Evolutionary conservation across 148 eudicot species (phyloP).

Genomic region (Pouteria glomerata): DNA sequence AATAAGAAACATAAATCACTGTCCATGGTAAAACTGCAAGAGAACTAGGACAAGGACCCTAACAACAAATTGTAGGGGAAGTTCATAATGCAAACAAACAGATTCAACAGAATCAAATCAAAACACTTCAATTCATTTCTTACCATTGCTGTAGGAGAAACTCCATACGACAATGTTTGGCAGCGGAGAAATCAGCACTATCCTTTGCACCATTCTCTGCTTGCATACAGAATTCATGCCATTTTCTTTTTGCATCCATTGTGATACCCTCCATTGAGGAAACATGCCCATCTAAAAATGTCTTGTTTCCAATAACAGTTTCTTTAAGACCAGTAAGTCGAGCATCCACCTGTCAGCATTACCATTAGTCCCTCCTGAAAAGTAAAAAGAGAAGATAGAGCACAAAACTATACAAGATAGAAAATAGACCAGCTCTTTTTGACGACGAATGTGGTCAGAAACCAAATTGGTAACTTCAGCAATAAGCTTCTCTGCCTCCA

Average conservation of each 20-base stretch:
- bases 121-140: constrained; percentile 6
- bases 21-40: too few relatives aligned
- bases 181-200: constrained; percentile 78
- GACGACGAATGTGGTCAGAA: constrained; percentile 61
- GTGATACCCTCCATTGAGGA: constrained; percentile 67
- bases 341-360: constrained; percentile 59
- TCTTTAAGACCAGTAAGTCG: constrained; percentile 57
- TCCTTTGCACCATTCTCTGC: constrained; percentile 64
- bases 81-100: not conserved
- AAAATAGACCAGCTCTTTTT: constrained; percentile 66
- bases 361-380: constrained; percentile 1
- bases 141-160: constrained; percentile 77
- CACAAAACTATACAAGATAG: not conserved
- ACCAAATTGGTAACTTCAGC: constrained; percentile 77
- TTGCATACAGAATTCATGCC: constrained; percentile 68
- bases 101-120: not conserved
- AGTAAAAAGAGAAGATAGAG: not conserved
- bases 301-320: constrained; percentile 48
- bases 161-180: constrained; percentile 95
- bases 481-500: constrained; percentile 80
- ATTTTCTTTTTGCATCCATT: constrained; percentile 84
- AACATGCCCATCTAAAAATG: constrained; percentile 69
- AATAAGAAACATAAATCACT: too few relatives aligned
- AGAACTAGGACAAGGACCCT: not conserved
- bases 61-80: not conserved